These are phyloP conservation scores for Nitzschia palea DNA, from an alignment of 108 stramenopile genomes.

Conservation along the genomic window DNA sequence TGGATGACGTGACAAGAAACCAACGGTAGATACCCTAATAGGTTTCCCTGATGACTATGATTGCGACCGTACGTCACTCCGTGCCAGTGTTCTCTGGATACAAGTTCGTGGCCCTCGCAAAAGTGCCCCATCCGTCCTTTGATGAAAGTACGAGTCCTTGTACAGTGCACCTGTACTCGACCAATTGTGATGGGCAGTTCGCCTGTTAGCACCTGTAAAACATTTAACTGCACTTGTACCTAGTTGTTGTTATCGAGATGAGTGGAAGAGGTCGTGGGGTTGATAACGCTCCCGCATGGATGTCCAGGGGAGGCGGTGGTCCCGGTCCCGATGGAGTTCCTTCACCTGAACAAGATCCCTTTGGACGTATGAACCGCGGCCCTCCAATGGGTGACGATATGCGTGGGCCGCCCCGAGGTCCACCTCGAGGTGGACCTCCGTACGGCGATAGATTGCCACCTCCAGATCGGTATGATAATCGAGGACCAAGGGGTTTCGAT, in stretches of 20 bases:
- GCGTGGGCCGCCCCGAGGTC: constrained; percentile 17
- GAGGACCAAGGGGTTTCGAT: constrained; percentile 4
- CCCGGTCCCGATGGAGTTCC: constrained; percentile 9
- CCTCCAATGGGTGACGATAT: not conserved
- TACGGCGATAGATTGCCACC: constrained; percentile 4
- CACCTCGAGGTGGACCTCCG: constrained; percentile 1
- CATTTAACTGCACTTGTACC: too few species aligned
- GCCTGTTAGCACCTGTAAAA: too few species aligned
- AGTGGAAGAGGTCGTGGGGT: constrained; percentile 56
- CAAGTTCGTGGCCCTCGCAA: too few species aligned
- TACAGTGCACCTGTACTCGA: too few species aligned
- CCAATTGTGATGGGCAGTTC: too few species aligned
- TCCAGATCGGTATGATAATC: constrained; percentile 14
- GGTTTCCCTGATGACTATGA: too few species aligned
- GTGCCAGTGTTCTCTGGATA: too few species aligned
- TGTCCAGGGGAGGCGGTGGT: constrained; percentile 39
- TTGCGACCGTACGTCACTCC: too few species aligned
- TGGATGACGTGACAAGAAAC: too few species aligned
- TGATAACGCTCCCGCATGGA: constrained; percentile 60
- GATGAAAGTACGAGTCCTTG: too few species aligned
- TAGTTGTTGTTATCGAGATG: too few species aligned
- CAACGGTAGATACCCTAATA: too few species aligned
- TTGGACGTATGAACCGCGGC: constrained; percentile 20
- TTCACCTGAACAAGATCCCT: constrained; percentile 28
- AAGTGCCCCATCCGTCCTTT: not conserved